phyloP scores from a whole-genome alignment of 805 yeast genomes.

The Cyberlindnera galapagoensis region DNA sequence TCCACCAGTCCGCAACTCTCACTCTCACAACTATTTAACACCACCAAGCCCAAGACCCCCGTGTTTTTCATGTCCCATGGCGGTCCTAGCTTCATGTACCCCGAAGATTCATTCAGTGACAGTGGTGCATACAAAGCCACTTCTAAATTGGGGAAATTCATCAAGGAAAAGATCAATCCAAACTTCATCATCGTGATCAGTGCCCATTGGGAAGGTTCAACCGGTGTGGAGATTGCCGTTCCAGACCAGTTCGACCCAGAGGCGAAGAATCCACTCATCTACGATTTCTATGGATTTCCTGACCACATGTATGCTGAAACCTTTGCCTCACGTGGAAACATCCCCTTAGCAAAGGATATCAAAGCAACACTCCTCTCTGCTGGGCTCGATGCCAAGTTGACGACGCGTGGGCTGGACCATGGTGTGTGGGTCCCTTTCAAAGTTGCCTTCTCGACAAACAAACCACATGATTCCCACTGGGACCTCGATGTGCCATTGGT shows the following conservation, averaged over 20 bases:
- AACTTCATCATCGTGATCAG: slow-evolving; percentile 60
- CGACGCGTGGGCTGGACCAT: slow-evolving; percentile 70
- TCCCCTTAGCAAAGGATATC: slow-evolving; percentile 38
- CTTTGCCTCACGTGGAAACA: slow-evolving; percentile 46
- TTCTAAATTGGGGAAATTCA: slow-evolving; percentile 42
- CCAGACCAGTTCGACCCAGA: slow-evolving; percentile 25
- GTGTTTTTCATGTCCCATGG: slow-evolving; percentile 75
- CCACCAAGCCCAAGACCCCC: slow-evolving; percentile 33
- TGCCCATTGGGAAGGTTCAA: slow-evolving; percentile 70
- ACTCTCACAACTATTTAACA: slow-evolving; percentile 11
- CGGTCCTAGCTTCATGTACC: slow-evolving; percentile 72
- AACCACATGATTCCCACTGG: slow-evolving; percentile 16
- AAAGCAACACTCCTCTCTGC: slow-evolving; percentile 30
- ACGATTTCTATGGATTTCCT: slow-evolving; percentile 76
- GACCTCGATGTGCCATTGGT: slow-evolving; percentile 32
- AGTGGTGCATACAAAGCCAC: slow-evolving; percentile 53
- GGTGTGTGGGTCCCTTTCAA: slow-evolving; percentile 80
- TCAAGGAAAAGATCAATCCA: slow-evolving; percentile 48
- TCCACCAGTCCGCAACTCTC: not conserved
- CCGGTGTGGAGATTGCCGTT: slow-evolving; percentile 42
- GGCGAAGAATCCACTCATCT: slow-evolving; percentile 49
- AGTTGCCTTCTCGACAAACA: slow-evolving; percentile 50
- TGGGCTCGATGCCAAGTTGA: slow-evolving; percentile 40
- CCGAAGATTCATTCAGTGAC: slow-evolving; percentile 40
- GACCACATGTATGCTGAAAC: slow-evolving; percentile 52